These are phyloP conservation scores for Pistacia atlantica DNA, from an alignment of 345 rosid species.

Conservation along the genomic window DNA sequence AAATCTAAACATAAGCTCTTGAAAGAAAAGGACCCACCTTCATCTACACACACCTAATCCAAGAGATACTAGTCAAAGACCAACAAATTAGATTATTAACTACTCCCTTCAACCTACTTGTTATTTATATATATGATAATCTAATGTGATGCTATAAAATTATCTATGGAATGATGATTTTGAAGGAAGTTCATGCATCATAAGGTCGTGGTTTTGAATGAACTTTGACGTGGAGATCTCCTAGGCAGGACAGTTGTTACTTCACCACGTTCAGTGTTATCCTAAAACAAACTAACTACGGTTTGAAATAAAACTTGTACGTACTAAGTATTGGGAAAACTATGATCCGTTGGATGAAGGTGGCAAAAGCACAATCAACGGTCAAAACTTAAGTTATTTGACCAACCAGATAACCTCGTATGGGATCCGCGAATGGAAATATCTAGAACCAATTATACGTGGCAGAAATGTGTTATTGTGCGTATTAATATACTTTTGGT, in stretches of 20 bases:
- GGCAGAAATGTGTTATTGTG: slow-evolving; percentile 11
- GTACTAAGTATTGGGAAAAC: background rate
- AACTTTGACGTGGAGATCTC: slow-evolving; percentile 22
- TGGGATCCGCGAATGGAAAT: slow-evolving; percentile 7
- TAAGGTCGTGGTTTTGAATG: slow-evolving; percentile 13
- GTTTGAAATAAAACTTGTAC: background rate
- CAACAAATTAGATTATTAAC: slow-evolving; percentile 35
- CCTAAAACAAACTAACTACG: background rate
- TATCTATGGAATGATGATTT: no score
- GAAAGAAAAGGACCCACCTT: slow-evolving; percentile 35
- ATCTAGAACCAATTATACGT: slow-evolving; percentile 21
- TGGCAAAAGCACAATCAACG: background rate
- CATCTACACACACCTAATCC: slow-evolving; percentile 36
- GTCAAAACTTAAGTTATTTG: background rate
- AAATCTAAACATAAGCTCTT: slow-evolving; percentile 10
- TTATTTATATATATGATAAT: background rate
- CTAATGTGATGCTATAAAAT: background rate
- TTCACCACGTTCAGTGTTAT: background rate
- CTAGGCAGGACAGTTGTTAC: slow-evolving; percentile 17
- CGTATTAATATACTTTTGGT: slow-evolving; percentile 9
- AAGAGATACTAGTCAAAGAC: slow-evolving; percentile 40
- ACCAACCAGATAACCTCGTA: slow-evolving; percentile 16
- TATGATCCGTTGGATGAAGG: background rate
- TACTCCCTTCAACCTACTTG: slow-evolving; percentile 20
- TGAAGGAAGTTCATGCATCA: slow-evolving; percentile 3